Percentiles rank a stretch among this genome's conserved stretches.
Evolutionary conservation across 345 rosid species (phyloP).

Genomic region (Populus tremula): DNA sequence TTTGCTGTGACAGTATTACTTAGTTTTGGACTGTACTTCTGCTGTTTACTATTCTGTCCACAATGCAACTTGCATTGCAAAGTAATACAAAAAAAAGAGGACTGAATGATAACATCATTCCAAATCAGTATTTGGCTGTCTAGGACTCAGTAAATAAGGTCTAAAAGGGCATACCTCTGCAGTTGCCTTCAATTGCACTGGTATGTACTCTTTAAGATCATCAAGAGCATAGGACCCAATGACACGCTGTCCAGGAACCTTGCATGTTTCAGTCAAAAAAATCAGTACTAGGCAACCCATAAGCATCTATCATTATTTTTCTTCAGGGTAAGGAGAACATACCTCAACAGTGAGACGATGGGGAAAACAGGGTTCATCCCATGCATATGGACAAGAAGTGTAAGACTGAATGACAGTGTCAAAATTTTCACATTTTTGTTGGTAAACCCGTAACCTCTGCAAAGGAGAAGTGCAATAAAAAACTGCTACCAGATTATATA

Average conservation of each 20-base stretch:
- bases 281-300: slow-evolving; percentile 4
- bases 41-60: too few species aligned
- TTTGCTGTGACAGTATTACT: too few species aligned
- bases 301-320: background rate
- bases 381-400: slow-evolving; percentile 81
- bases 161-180: slow-evolving; percentile 52
- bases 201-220: slow-evolving; percentile 56
- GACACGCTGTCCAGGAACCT: slow-evolving; percentile 90
- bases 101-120: background rate
- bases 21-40: too few species aligned
- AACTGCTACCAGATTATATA: background rate
- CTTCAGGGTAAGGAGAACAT: slow-evolving; percentile 18
- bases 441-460: slow-evolving; percentile 79
- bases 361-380: slow-evolving; percentile 96
- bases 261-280: slow-evolving; percentile 17
- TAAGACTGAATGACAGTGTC: slow-evolving; percentile 77
- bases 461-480: background rate
- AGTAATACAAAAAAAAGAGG: background rate
- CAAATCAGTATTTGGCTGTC: background rate
- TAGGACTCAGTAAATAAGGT: background rate
- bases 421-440: slow-evolving; percentile 82
- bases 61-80: too few species aligned
- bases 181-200: slow-evolving; percentile 64
- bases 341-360: slow-evolving; percentile 89
- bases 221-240: slow-evolving; percentile 79